Evolutionary conservation across 208 protist species (phyloP).

Genomic region (Trypanosoma cruzi): DNA sequence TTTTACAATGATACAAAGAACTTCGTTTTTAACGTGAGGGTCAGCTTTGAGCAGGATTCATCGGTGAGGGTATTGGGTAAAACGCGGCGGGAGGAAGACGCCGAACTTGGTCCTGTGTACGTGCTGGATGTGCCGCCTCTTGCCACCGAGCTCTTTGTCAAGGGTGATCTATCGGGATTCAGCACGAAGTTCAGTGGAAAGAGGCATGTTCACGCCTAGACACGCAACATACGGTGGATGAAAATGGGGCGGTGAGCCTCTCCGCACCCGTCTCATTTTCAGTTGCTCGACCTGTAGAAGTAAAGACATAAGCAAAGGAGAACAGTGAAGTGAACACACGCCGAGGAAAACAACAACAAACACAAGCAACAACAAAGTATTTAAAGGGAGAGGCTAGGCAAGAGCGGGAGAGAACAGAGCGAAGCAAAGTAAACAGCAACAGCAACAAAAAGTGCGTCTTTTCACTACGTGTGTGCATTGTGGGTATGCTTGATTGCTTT

Average conservation of each 20-base stretch:
- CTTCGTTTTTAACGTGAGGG: constrained; percentile 39
- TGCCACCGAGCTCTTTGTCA: constrained; percentile 59
- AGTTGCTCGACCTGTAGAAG: not conserved
- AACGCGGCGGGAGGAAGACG: constrained; percentile 2
- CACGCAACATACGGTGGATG: constrained; percentile 1
- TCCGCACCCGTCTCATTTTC: not conserved
- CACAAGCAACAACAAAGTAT: not conserved
- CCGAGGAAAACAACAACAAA: not conserved
- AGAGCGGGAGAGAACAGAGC: not conserved
- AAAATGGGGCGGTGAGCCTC: not conserved
- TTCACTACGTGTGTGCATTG: constrained; percentile 15
- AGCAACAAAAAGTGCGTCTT: not conserved
- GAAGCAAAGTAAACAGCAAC: too few species aligned
- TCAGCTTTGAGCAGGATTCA: constrained; percentile 39
- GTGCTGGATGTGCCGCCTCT: constrained; percentile 54
- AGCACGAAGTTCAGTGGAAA: constrained; percentile 71
- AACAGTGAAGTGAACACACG: not conserved
- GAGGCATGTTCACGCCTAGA: constrained; percentile 7
- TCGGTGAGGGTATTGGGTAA: constrained; percentile 40
- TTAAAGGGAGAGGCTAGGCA: not conserved
- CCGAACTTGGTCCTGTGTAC: not conserved
- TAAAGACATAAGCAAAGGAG: not conserved
- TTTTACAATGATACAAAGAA: constrained; percentile 86
- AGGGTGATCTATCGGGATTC: constrained; percentile 57
- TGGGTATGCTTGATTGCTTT: constrained; percentile 15